Evolutionary conservation across 495 filamentous ascomycete species (phyloP), one percentile per base, ranked within the genome.

Genomic region (Trichoderma gamsii): DNA sequence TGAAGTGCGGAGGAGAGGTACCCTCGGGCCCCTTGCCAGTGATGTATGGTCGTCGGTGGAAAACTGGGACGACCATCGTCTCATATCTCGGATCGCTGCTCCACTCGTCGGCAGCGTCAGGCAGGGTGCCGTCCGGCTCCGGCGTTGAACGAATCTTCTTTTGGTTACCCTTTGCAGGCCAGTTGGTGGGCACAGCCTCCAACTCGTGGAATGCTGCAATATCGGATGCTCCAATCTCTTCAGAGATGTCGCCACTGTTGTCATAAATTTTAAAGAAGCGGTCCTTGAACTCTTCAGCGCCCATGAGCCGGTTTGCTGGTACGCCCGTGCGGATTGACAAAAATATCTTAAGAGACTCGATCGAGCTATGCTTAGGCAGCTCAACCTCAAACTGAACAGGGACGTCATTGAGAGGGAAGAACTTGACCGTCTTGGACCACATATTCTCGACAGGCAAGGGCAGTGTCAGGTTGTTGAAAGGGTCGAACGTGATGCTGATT

Each of bases 401-500:
- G 0, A 72, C 64, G 63, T 83, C 79, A 65, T 88, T 83, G 9
- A 94, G 79, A 11, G 91, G 90, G 68, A 89, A 88, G 77, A 88
- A 97, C 69, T 82, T 88, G 64, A 98, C 80, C 3, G 86, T 80
- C 68, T 89, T 88, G 66, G 78, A 83, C 87, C 91, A 95, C 25
- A 89, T 79, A 66, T 87, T 90, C 72, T 92, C 88, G 68, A 96
- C 85, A 0, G 95, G 96, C 41, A 99, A 80, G 68, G 95, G 96
- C 29, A 99, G 79, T 0, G 96, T 97, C 41, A 98, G 77, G 68
- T 92, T 95, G 79, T 91, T 97, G 84, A 96, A 99, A 2, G 95
- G 95, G 79, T 99, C 95, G 71, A 99, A 98, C 5, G 95, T 99
- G 70, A 99, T 97, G 83, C 92, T 97, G 78, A 97, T 89, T 80